phyloP scores from a whole-genome alignment of 2,329 filamentous ascomycete species.

The Phialocephala sp. region DNA sequence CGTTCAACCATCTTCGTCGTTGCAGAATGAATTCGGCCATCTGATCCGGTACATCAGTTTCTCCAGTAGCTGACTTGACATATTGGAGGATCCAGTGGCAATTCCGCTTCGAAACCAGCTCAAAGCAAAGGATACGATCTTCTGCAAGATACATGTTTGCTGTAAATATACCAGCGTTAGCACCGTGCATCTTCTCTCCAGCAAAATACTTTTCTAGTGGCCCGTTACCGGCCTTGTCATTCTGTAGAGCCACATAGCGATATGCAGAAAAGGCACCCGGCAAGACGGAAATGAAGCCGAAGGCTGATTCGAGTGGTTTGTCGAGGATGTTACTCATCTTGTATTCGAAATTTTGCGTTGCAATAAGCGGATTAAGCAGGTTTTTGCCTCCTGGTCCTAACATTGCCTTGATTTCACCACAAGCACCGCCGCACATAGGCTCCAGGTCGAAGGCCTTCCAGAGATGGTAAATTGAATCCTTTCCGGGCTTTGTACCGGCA shows the following conservation, averaged over 20 bases:
- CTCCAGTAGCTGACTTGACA: conserved; percentile 95
- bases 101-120: conserved; percentile 95
- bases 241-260: conserved; percentile 90
- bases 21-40: conserved; percentile 96
- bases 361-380: conserved; percentile 89
- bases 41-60: conserved; percentile 94
- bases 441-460: conserved; percentile 99
- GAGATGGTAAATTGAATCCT: conserved; percentile 93
- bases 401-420: conserved; percentile 99
- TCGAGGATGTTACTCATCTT: conserved; percentile 99
- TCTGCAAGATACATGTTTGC: conserved; percentile 99
- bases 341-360: conserved; percentile 98
- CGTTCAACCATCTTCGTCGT: conserved; percentile 95
- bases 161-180: conserved; percentile 93
- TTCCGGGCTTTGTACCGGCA: conserved; percentile 92
- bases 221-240: conserved; percentile 92
- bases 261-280: conserved; percentile 99
- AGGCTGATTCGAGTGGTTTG: conserved; percentile 95
- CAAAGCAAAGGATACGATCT: conserved; percentile 98
- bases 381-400: conserved; percentile 83
- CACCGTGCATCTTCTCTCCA: conserved; percentile 89
- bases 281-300: conserved; percentile 96
- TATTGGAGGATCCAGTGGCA: conserved; percentile 98
- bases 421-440: conserved; percentile 96
- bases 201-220: conserved; percentile 97